A percentile compares a stretch with the other conserved stretches of the same genome.
Conservation (phyloP, 257 asterid species). For the Coffea canephora region DNA sequence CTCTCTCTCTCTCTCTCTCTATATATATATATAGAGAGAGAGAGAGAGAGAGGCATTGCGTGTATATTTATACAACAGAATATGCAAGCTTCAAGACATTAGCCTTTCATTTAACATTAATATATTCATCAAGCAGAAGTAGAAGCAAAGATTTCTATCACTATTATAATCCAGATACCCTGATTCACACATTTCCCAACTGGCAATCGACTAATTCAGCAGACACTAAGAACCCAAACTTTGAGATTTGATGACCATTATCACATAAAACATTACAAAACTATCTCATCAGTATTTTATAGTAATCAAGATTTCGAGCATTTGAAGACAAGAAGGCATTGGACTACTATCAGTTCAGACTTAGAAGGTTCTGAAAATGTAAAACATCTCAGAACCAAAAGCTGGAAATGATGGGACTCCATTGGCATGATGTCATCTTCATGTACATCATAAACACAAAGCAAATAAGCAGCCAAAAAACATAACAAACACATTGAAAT, state of each 20-base stretch:
- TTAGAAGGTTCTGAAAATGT: conserved; percentile 4
- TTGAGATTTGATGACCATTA: conserved; percentile 12
- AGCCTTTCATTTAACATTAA: conserved; percentile 11
- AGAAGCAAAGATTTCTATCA: conserved; percentile 18
- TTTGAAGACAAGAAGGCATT: not conserved
- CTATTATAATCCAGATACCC: conserved; percentile 26
- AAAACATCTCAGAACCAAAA: conserved; percentile 12
- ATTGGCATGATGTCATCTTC: conserved; percentile 2
- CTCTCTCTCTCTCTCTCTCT: too few relatives aligned
- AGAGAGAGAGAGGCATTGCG: conserved; percentile 13
- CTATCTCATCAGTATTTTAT: conserved; percentile 15
- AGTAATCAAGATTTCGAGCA: not conserved
- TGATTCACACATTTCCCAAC: conserved; percentile 24
- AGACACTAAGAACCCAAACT: conserved; percentile 16
- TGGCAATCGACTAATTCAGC: conserved; percentile 18
- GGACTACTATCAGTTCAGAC: not conserved
- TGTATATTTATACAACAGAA: conserved; percentile 3
- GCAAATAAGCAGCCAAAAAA: not conserved
- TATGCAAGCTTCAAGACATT: conserved; percentile 17
- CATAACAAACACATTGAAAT: not conserved
- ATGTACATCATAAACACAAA: conserved; percentile 2
- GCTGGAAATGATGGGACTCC: conserved; percentile 8
- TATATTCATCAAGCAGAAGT: conserved; percentile 15
- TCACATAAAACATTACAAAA: not conserved
- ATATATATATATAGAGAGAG: not conserved